A percentile compares a stretch with the other conserved stretches of the same genome.
Evolutionary conservation across 176 grass and related monocot genomes (phyloP).

Genomic region (Thinopyrum elongatum): DNA sequence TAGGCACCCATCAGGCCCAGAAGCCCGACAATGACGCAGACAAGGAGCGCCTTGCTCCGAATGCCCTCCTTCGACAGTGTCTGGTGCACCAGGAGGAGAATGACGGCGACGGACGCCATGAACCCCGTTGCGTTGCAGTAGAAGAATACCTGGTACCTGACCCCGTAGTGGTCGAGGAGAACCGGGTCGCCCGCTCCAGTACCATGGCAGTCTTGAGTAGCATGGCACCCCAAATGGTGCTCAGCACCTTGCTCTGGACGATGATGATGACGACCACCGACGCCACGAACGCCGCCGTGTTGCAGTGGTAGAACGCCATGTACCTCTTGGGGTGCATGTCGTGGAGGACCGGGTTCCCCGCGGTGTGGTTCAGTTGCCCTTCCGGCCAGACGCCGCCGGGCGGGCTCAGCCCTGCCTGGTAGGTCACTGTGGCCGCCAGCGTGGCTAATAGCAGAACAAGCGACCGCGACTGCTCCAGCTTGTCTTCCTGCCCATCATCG

Average conservation of each 20-base stretch:
- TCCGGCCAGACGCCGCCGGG: background rate
- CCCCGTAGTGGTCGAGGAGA: background rate
- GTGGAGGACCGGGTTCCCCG: background rate
- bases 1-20: background rate
- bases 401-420: background rate
- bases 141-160: conserved; percentile 27
- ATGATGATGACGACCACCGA: background rate
- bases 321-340: background rate
- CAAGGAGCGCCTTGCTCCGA: background rate
- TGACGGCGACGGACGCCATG: conserved; percentile 18
- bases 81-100: background rate
- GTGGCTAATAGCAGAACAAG: conserved; percentile 20
- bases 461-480: background rate
- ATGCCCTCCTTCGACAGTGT: background rate
- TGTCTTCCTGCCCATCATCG: background rate
- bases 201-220: background rate
- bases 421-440: background rate
- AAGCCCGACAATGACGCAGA: background rate
- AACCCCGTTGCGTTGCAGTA: conserved; percentile 19
- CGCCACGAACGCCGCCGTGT: background rate
- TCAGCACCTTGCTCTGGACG: background rate
- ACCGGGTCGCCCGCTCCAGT: background rate
- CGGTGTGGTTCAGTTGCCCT: background rate
- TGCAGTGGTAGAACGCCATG: background rate
- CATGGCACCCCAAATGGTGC: background rate